phyloP scores from a whole-genome alignment of 2,329 filamentous ascomycete genomes.

The Raffaelea albimanens region DNA sequence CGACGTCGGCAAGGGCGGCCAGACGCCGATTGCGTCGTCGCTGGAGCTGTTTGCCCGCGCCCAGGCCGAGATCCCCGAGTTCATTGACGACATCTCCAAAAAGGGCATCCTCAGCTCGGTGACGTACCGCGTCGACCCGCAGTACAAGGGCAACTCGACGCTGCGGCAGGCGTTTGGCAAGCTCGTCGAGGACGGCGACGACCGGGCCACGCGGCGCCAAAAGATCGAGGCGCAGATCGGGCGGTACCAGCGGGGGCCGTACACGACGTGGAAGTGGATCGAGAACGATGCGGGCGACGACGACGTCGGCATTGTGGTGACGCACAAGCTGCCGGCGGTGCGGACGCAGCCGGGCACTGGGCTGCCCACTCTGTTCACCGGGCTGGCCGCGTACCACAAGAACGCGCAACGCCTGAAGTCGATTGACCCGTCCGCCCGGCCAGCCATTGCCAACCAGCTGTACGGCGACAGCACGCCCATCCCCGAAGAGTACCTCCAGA shows the following conservation, averaged over 20 bases:
- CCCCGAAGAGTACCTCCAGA: conserved; percentile 15
- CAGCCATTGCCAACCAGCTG: conserved; percentile 12
- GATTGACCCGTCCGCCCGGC: conserved; percentile 5
- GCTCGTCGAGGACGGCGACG: conserved; percentile 14
- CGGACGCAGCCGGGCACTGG: conserved; percentile 14
- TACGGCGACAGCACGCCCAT: conserved; percentile 17
- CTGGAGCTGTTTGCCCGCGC: conserved; percentile 14
- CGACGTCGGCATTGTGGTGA: conserved; percentile 16
- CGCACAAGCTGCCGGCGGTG: conserved; percentile 16
- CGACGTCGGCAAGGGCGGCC: conserved; percentile 15
- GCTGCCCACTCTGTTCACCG: conserved; percentile 17
- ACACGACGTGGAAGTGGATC: conserved; percentile 1
- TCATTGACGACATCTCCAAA: conserved; percentile 14
- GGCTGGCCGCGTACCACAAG: conserved; percentile 16
- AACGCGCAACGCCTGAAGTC: conserved; percentile 14
- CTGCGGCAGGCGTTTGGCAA: conserved; percentile 16
- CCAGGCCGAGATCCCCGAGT: conserved; percentile 14
- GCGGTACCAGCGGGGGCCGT: conserved; percentile 15
- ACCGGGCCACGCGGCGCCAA: conserved; percentile 10
- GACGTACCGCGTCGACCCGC: neutral
- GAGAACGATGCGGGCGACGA: conserved; percentile 12
- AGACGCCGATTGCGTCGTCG: conserved; percentile 18
- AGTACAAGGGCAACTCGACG: conserved; percentile 15
- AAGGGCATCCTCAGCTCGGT: conserved; percentile 8
- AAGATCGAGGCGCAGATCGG: conserved; percentile 17